Evolutionary conservation across 495 filamentous ascomycete genomes (phyloP).

Genomic region (Xylaria longipes): DNA sequence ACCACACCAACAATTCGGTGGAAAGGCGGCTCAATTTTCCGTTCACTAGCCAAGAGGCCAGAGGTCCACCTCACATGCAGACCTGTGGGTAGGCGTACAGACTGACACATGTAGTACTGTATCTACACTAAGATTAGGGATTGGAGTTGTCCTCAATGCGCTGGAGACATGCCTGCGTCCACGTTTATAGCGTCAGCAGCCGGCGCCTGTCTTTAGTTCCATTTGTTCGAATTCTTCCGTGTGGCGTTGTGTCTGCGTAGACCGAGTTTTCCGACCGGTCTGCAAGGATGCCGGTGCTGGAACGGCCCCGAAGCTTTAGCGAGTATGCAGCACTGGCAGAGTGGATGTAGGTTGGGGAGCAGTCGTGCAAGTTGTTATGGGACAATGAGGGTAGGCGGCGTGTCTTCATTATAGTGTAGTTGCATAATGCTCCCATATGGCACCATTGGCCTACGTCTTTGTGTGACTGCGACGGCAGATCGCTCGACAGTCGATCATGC

Average conservation of each 20-base stretch:
- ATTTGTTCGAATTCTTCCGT: slow-evolving; percentile 23
- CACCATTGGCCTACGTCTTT: slow-evolving; percentile 9
- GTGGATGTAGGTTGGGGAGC: slow-evolving; percentile 2
- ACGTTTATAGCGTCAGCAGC: not conserved
- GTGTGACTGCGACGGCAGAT: slow-evolving; percentile 13
- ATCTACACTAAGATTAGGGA: not conserved
- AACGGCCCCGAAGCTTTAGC: slow-evolving; percentile 18
- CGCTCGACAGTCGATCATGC: slow-evolving; percentile 17
- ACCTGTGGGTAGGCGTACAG: not conserved
- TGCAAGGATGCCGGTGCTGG: slow-evolving; percentile 18
- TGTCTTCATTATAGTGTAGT: slow-evolving; percentile 7
- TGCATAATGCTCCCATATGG: not conserved
- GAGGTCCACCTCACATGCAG: slow-evolving; percentile 2
- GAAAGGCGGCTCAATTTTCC: slow-evolving; percentile 26
- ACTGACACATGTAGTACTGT: not conserved
- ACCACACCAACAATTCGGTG: slow-evolving; percentile 8
- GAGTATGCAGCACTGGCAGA: slow-evolving; percentile 24
- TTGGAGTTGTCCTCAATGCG: not conserved
- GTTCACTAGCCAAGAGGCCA: not conserved
- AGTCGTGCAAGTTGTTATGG: slow-evolving; percentile 8
- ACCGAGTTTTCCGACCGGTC: slow-evolving; percentile 16
- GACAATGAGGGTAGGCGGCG: not conserved
- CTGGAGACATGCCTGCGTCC: not conserved
- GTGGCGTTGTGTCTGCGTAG: slow-evolving; percentile 2
- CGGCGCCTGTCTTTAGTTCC: slow-evolving; percentile 11